phyloP scores from a whole-genome alignment of 2,329 filamentous ascomycete species.

The Cytospora chrysosperma region DNA sequence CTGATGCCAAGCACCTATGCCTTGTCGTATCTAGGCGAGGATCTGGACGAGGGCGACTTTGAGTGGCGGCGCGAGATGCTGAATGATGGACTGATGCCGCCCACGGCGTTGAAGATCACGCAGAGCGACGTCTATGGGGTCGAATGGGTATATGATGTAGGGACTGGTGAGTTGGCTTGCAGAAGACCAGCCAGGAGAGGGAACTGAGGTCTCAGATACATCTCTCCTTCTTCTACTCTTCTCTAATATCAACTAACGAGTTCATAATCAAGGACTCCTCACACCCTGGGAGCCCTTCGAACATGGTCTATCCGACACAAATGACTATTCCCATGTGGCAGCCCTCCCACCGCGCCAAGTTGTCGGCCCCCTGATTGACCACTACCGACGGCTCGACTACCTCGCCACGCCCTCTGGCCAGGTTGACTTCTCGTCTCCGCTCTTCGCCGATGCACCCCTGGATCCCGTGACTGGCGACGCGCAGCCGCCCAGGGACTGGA shows the following conservation, averaged over 20 bases:
- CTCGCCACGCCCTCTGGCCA: neutral
- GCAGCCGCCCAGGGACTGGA: slow-evolving; percentile 4
- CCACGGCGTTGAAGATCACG: neutral
- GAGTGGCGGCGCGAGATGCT: neutral
- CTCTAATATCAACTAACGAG: neutral
- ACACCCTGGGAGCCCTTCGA: neutral
- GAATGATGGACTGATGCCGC: neutral
- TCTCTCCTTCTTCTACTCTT: neutral
- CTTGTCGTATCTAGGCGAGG: neutral
- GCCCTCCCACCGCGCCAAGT: neutral
- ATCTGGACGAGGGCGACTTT: slow-evolving; percentile 3
- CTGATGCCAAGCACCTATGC: neutral
- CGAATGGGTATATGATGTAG: neutral
- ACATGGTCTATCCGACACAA: neutral
- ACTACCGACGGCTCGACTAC: neutral
- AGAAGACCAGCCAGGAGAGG: neutral
- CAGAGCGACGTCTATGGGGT: neutral
- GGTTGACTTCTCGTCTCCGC: neutral
- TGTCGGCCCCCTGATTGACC: neutral
- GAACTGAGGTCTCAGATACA: too few species aligned
- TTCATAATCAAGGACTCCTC: neutral
- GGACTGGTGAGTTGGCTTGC: neutral
- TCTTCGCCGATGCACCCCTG: neutral
- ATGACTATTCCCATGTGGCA: neutral
- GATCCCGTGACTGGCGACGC: neutral